These are phyloP conservation scores for Aaosphaeria pasadenensis DNA, from an alignment of 2,329 filamentous ascomycete species.

Conservation along the genomic window DNA sequence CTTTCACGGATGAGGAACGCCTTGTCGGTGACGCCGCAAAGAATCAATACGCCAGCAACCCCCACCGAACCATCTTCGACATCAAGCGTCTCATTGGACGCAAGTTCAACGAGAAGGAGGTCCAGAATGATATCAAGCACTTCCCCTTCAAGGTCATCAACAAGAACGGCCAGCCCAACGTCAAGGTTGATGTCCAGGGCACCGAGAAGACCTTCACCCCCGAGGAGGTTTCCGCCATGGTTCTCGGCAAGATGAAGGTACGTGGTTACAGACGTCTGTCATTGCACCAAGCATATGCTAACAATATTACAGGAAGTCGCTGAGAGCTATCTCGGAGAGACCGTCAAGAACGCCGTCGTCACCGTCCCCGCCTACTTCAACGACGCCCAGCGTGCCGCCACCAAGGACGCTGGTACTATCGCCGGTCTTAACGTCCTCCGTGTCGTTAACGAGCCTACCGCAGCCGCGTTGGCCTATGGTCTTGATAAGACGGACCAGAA, in stretches of 20 bases:
- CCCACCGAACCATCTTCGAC: slow-evolving; percentile 48
- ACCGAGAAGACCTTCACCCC: slow-evolving; percentile 71
- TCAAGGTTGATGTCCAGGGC: slow-evolving; percentile 70
- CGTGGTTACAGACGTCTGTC: background rate
- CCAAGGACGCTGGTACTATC: slow-evolving; percentile 55
- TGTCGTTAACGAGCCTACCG: slow-evolving; percentile 1
- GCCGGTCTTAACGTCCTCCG: slow-evolving; percentile 1
- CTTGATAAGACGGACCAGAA: slow-evolving; percentile 49
- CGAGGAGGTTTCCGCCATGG: slow-evolving; percentile 78
- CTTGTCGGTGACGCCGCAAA: slow-evolving; percentile 84
- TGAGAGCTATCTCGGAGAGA: slow-evolving; percentile 76
- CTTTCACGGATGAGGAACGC: slow-evolving; percentile 95
- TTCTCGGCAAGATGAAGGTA: slow-evolving; percentile 60
- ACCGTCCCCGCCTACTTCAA: slow-evolving; percentile 98
- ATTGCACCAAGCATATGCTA: background rate
- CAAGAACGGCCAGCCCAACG: slow-evolving; percentile 85
- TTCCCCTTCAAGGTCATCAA: slow-evolving; percentile 93
- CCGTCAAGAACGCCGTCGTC: slow-evolving; percentile 83
- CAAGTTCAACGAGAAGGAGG: slow-evolving; percentile 59
- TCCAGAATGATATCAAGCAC: slow-evolving; percentile 94
- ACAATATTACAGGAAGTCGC: slow-evolving; percentile 59
- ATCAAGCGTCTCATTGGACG: slow-evolving; percentile 52
- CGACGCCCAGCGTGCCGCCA: slow-evolving; percentile 94
- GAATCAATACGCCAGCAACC: slow-evolving; percentile 49
- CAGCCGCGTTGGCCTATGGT: slow-evolving; percentile 87